A percentile compares a stretch with the other conserved stretches of the same genome.
phyloP scores from a whole-genome alignment of 2,329 filamentous ascomycete species.

The Samsoniella hepiali region DNA sequence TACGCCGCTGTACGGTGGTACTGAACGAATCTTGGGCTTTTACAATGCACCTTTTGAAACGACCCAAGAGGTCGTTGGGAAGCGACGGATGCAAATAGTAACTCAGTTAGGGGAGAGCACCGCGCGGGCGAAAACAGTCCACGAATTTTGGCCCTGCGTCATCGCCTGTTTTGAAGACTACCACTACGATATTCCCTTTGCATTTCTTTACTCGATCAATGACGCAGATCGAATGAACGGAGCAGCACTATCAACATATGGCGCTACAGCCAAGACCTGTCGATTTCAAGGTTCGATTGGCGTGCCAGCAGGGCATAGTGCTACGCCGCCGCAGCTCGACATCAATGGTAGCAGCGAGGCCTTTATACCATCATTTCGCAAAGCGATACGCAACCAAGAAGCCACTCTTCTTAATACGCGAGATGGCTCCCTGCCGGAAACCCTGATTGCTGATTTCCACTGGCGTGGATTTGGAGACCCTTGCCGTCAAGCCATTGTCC shows the following conservation, averaged over 20 bases:
- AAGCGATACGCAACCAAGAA: slow-evolving; percentile 36
- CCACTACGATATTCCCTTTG: slow-evolving; percentile 39
- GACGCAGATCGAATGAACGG: background rate
- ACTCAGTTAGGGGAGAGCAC: slow-evolving; percentile 32
- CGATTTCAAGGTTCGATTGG: slow-evolving; percentile 35
- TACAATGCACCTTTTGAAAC: slow-evolving; percentile 40
- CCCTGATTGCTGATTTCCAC: slow-evolving; percentile 55
- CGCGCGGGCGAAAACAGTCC: slow-evolving; percentile 32
- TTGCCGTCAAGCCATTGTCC: slow-evolving; percentile 63
- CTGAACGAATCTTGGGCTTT: slow-evolving; percentile 35
- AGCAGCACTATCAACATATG: background rate
- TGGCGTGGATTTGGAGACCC: slow-evolving; percentile 64
- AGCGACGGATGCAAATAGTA: slow-evolving; percentile 34
- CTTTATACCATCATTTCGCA: slow-evolving; percentile 36
- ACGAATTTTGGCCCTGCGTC: slow-evolving; percentile 34
- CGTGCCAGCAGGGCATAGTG: slow-evolving; percentile 33
- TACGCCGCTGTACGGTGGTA: slow-evolving; percentile 37
- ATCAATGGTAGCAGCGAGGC: slow-evolving; percentile 34
- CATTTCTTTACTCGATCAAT: slow-evolving; percentile 37
- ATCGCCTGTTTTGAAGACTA: slow-evolving; percentile 34
- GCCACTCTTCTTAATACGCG: slow-evolving; percentile 39
- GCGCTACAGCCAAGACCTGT: slow-evolving; percentile 22
- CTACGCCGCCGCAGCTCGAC: slow-evolving; percentile 34
- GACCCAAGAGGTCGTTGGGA: slow-evolving; percentile 32
- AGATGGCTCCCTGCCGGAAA: slow-evolving; percentile 53